Evolutionary conservation across 176 grass and related monocot species (phyloP).

Genomic region (Elymus sibiricus): DNA sequence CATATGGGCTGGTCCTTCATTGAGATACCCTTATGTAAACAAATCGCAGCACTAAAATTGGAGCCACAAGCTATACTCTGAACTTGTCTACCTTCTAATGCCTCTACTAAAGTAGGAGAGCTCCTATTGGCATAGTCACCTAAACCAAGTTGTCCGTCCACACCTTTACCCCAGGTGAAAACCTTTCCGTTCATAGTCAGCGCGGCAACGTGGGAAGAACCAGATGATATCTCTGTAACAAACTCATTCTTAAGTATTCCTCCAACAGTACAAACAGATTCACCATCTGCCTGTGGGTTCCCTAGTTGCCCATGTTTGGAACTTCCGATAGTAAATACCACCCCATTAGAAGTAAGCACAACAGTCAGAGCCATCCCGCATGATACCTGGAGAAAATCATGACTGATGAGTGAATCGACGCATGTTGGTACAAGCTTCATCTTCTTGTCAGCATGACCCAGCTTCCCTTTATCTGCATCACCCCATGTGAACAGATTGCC

Average conservation of each 20-base stretch:
- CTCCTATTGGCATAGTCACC: conserved; percentile 63
- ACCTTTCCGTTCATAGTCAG: conserved; percentile 74
- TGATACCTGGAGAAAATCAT: conserved; percentile 81
- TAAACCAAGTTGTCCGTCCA: conserved; percentile 85
- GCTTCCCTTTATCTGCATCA: conserved; percentile 74
- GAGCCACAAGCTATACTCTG: conserved; percentile 87
- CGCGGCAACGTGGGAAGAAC: conserved; percentile 70
- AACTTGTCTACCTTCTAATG: conserved; percentile 70
- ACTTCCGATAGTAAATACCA: conserved; percentile 76
- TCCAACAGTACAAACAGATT: conserved; percentile 58
- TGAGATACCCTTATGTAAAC: conserved; percentile 79
- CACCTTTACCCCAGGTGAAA: conserved; percentile 90
- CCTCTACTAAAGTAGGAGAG: conserved; percentile 67
- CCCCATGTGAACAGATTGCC: conserved; percentile 95
- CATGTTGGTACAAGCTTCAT: conserved; percentile 67
- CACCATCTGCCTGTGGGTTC: conserved; percentile 54
- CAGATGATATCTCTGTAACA: conserved; percentile 77
- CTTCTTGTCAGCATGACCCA: conserved; percentile 69
- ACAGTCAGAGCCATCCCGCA: conserved; percentile 72
- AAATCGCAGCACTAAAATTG: conserved; percentile 70
- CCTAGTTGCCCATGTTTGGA: conserved; percentile 81
- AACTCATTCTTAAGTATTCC: conserved; percentile 77
- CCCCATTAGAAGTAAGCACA: conserved; percentile 55
- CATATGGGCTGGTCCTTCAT: conserved; percentile 78
- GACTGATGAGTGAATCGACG: conserved; percentile 64